These are phyloP conservation scores for Trichoderma gracile DNA, from an alignment of 2,329 filamentous ascomycete species.

Conservation along the genomic window DNA sequence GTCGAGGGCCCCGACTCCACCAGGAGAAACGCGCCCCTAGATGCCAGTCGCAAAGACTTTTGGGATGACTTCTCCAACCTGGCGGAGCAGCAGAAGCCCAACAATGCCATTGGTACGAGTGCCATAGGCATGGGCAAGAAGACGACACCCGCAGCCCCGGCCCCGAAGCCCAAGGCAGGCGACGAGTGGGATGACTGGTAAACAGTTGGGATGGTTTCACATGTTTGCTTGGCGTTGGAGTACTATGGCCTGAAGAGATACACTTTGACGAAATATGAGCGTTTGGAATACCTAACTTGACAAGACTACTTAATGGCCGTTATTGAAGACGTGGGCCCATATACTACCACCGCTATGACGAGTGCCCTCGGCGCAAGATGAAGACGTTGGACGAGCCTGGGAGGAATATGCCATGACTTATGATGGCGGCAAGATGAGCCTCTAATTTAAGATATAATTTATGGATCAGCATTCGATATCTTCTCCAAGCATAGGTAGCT, in stretches of 20 bases:
- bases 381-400: not conserved
- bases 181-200: slow-evolving; percentile 69
- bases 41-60: slow-evolving; percentile 75
- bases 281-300: slow-evolving; percentile 31
- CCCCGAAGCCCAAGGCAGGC: slow-evolving; percentile 46
- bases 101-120: slow-evolving; percentile 58
- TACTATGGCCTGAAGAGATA: slow-evolving; percentile 30
- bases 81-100: slow-evolving; percentile 56
- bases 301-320: slow-evolving; percentile 13
- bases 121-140: slow-evolving; percentile 58
- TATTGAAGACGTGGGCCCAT: slow-evolving; percentile 1
- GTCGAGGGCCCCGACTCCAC: slow-evolving; percentile 69
- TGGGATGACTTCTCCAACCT: slow-evolving; percentile 86
- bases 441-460: not conserved
- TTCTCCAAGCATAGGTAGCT: not conserved
- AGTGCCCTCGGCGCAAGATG: not conserved
- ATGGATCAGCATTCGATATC: not conserved
- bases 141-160: slow-evolving; percentile 36
- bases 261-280: slow-evolving; percentile 28
- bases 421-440: not conserved
- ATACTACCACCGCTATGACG: slow-evolving; percentile 7
- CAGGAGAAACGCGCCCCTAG: slow-evolving; percentile 45
- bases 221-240: slow-evolving; percentile 24
- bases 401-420: not conserved
- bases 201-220: slow-evolving; percentile 38